phyloP scores from a whole-genome alignment of 2,329 filamentous ascomycete species.

The Penicillium sp. region DNA sequence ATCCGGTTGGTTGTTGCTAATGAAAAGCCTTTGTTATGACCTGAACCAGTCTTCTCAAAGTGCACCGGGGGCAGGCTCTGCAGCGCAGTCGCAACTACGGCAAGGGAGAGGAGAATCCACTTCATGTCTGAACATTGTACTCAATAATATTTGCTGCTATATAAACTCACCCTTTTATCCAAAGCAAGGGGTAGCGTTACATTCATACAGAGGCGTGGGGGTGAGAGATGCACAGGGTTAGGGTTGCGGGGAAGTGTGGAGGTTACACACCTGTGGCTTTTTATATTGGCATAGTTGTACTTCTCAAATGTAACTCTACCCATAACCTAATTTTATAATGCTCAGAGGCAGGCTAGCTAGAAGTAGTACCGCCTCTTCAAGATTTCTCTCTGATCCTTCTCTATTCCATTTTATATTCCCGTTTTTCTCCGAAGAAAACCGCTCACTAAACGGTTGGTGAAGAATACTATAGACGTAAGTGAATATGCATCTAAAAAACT shows the following conservation, averaged over 20 bases:
- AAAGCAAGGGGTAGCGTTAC: constrained; percentile 14
- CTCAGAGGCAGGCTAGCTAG: too few species aligned
- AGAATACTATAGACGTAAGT: background rate
- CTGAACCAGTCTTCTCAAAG: constrained; percentile 29
- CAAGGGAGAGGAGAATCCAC: constrained; percentile 9
- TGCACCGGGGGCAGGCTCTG: constrained; percentile 42
- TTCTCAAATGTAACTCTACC: too few species aligned
- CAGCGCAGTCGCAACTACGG: constrained; percentile 29
- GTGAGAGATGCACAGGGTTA: background rate
- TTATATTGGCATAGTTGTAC: background rate
- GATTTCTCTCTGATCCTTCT: background rate
- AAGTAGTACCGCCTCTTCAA: too few species aligned
- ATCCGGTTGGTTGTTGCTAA: constrained; percentile 6
- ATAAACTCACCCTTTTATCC: background rate
- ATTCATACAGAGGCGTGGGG: constrained; percentile 8
- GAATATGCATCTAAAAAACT: background rate
- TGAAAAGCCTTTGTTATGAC: constrained; percentile 17
- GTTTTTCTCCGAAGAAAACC: background rate
- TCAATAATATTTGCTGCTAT: background rate
- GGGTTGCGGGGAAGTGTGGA: background rate
- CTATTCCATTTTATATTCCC: background rate
- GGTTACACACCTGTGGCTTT: background rate
- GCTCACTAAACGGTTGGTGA: background rate
- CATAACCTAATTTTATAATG: too few species aligned
- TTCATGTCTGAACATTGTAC: constrained; percentile 8